Percentiles rank a stretch among this genome's conserved stretches.
Conservation (phyloP, 352 stramenopile species). For the Pythium apleroticum region DNA sequence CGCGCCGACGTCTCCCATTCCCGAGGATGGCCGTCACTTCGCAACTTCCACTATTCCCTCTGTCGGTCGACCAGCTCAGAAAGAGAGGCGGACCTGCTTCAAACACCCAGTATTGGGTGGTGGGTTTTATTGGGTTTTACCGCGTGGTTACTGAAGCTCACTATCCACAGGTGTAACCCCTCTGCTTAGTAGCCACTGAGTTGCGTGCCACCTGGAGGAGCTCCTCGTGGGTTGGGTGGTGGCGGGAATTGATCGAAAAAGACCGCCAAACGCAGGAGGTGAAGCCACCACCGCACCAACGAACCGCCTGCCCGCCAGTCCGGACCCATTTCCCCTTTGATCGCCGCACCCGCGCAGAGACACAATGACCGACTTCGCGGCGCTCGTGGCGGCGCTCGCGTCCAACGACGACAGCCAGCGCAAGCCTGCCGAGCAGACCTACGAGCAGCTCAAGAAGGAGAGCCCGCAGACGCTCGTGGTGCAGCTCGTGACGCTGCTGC, state of each 20-base stretch:
- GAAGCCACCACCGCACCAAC: not conserved
- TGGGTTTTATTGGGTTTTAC: slow-evolving; percentile 3
- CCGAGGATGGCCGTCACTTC: not conserved
- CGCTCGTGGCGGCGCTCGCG: slow-evolving; percentile 74
- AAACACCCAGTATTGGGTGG: not conserved
- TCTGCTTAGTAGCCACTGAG: slow-evolving; percentile 5
- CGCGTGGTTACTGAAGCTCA: not conserved
- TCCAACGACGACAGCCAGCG: slow-evolving; percentile 71
- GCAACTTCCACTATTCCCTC: not conserved
- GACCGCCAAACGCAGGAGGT: not conserved
- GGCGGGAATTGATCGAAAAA: slow-evolving; percentile 14
- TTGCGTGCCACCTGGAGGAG: slow-evolving; percentile 12
- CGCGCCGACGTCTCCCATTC: slow-evolving; percentile 6
- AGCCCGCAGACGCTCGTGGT: slow-evolving; percentile 63
- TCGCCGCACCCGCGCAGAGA: not conserved
- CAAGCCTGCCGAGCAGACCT: slow-evolving; percentile 76
- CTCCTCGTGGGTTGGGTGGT: slow-evolving; percentile 17
- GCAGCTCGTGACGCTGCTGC: slow-evolving; percentile 69
- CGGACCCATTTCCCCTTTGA: slow-evolving; percentile 11
- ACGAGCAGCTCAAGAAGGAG: slow-evolving; percentile 65
- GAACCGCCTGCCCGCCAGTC: not conserved
- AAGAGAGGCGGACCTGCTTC: slow-evolving; percentile 7
- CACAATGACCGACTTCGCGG: slow-evolving; percentile 67
- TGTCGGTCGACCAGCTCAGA: slow-evolving; percentile 8
- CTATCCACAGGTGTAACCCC: not conserved